A percentile compares a stretch with the other conserved stretches of the same genome.
These are phyloP conservation scores for Seminavis robusta DNA, from an alignment of 108 stramenopile species.

Conservation along the genomic window DNA sequence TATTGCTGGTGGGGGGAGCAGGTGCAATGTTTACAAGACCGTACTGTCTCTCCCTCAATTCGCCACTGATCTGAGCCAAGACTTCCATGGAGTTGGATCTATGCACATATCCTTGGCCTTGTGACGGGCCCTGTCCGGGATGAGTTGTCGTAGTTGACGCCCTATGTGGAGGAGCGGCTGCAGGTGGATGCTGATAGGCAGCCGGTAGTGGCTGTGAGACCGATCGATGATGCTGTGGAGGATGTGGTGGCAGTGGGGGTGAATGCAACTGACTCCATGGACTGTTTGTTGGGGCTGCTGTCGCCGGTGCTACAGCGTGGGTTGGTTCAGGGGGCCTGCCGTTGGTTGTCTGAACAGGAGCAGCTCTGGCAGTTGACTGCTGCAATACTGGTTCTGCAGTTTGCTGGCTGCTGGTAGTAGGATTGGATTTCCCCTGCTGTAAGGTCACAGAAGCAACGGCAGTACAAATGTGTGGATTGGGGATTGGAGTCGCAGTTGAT, in stretches of 20 bases:
- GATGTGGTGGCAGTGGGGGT: too few relatives aligned
- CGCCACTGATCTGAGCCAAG: constrained; percentile 42
- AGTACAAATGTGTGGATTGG: background rate
- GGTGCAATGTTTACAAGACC: background rate
- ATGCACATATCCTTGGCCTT: background rate
- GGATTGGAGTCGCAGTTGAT: too few relatives aligned
- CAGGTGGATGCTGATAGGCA: background rate
- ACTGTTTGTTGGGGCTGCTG: background rate
- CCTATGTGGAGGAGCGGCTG: too few relatives aligned
- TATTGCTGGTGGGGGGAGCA: constrained; percentile 1
- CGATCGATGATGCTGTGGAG: too few relatives aligned
- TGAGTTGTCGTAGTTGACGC: background rate
- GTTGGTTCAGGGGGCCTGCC: background rate
- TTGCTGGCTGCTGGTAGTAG: background rate
- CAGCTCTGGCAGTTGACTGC: background rate
- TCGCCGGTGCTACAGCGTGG: background rate
- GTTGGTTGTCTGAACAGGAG: background rate
- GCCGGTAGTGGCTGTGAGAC: too few relatives aligned
- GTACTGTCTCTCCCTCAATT: constrained; percentile 17
- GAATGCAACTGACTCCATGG: background rate
- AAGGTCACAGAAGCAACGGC: constrained; percentile 6
- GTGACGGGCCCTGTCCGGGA: background rate
- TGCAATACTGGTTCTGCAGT: background rate
- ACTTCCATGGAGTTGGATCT: constrained; percentile 37
- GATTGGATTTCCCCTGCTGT: background rate